Conservation (phyloP, 352 stramenopile species). For the Phytopythium litorale region DNA sequence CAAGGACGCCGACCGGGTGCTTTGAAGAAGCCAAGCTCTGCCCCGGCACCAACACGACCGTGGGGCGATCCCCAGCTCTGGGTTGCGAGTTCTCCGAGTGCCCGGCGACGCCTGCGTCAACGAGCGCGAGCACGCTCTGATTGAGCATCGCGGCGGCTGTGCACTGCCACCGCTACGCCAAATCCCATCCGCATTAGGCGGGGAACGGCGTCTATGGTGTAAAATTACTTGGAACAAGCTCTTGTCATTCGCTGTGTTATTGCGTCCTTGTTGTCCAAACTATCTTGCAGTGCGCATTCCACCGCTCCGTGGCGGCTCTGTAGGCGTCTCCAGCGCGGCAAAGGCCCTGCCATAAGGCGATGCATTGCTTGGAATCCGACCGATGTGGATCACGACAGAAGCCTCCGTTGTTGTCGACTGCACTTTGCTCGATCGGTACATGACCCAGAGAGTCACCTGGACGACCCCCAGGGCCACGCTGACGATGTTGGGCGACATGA, state of each 20-base stretch:
- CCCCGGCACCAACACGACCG: conserved; percentile 7
- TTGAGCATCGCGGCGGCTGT: not conserved
- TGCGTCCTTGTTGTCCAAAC: no score
- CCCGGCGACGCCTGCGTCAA: conserved; percentile 1
- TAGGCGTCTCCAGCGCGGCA: not conserved
- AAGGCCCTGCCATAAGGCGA: not conserved
- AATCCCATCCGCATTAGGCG: no score
- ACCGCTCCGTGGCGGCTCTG: not conserved
- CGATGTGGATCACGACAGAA: not conserved
- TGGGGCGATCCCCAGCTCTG: conserved; percentile 21
- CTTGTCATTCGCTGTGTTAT: no score
- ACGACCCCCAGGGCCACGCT: conserved; percentile 19
- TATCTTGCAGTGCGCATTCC: no score
- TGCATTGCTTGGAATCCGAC: not conserved
- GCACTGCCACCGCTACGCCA: not conserved
- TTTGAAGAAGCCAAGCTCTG: conserved; percentile 38
- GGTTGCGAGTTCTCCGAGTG: conserved; percentile 31
- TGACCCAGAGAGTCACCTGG: conserved; percentile 36
- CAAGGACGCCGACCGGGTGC: conserved; percentile 9
- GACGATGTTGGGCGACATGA: conserved; percentile 30
- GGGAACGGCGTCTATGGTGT: no score
- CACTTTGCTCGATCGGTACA: conserved; percentile 16
- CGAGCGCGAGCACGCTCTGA: not conserved
- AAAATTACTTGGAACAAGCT: no score
- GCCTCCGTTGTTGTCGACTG: not conserved